Conservation (phyloP, 2,329 filamentous ascomycete genomes). For the Juglanconis oblonga region DNA sequence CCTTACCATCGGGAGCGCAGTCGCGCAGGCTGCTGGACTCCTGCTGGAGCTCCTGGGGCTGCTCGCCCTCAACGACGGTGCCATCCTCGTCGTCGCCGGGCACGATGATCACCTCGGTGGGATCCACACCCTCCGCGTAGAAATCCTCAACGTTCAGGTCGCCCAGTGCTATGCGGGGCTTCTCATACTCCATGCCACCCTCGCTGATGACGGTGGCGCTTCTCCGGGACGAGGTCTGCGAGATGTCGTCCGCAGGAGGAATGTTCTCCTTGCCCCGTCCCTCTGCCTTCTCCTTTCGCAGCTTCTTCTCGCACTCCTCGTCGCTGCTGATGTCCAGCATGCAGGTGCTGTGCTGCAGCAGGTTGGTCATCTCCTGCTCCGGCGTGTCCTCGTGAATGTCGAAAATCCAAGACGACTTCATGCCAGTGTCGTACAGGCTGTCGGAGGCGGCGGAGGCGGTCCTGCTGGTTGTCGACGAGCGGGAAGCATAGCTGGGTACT, state of each 20-base stretch:
- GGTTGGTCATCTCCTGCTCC: constrained; percentile 86
- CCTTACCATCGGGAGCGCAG: constrained; percentile 24
- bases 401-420: constrained; percentile 78
- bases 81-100: constrained; percentile 56
- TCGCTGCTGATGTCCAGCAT: constrained; percentile 87
- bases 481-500: constrained; percentile 58
- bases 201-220: constrained; percentile 30
- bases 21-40: constrained; percentile 2
- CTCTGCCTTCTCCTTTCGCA: constrained; percentile 51
- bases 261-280: constrained; percentile 89
- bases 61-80: constrained; percentile 20
- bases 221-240: constrained; percentile 46
- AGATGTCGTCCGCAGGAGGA: constrained; percentile 66
- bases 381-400: constrained; percentile 91
- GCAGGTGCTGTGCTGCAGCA: constrained; percentile 87
- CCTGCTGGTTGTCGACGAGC: constrained; percentile 27
- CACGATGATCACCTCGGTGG: constrained; percentile 58
- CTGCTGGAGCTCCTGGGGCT: constrained; percentile 3
- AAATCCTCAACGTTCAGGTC: constrained; percentile 68
- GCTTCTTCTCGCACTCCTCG: constrained; percentile 65
- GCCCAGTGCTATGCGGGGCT: constrained; percentile 61
- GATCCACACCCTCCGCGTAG: constrained; percentile 64
- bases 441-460: constrained; percentile 25
- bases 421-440: constrained; percentile 35
- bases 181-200: constrained; percentile 55